A percentile compares a stretch with the other conserved stretches of the same genome.
Conservation (phyloP, 1,284 basidiomycete genomes). For the Bjerkandera adusta region DNA sequence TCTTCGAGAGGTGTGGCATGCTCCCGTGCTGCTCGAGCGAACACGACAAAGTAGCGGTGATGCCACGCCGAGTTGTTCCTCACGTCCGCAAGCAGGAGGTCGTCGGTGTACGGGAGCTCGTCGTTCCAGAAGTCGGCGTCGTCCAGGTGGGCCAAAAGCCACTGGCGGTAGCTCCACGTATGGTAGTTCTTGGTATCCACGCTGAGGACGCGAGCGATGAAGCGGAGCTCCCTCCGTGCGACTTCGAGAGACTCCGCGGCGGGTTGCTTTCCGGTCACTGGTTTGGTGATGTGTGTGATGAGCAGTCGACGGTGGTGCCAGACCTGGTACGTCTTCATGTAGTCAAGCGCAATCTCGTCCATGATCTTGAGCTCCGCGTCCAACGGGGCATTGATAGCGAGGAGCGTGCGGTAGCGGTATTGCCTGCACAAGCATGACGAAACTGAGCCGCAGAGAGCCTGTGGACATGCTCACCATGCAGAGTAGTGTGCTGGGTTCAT, state of each 20-base stretch:
- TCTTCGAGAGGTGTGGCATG: constrained; percentile 53
- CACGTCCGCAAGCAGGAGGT: constrained; percentile 75
- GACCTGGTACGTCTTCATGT: constrained; percentile 94
- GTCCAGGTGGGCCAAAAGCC: constrained; percentile 83
- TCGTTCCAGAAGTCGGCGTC: constrained; percentile 70
- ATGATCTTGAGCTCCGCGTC: constrained; percentile 77
- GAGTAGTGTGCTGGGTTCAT: constrained; percentile 94
- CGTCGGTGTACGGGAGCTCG: constrained; percentile 79
- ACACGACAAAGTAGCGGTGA: constrained; percentile 94
- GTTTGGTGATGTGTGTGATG: constrained; percentile 48
- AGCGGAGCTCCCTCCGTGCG: constrained; percentile 67
- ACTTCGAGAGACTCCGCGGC: constrained; percentile 15
- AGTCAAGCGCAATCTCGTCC: constrained; percentile 78
- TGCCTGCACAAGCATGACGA: constrained; percentile 58
- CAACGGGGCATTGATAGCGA: constrained; percentile 66
- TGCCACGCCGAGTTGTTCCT: constrained; percentile 99
- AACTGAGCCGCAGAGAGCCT: neutral
- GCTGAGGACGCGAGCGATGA: constrained; percentile 70
- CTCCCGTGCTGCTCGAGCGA: constrained; percentile 59
- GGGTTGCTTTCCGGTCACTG: constrained; percentile 26
- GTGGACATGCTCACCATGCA: constrained; percentile 65
- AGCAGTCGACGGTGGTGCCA: constrained; percentile 95
- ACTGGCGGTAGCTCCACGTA: constrained; percentile 94
- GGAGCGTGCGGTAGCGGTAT: constrained; percentile 84
- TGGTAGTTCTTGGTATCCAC: constrained; percentile 93